Percentiles rank a stretch among this genome's conserved stretches.
Conservation (phyloP, 208 protist genomes). For the Leishmania major region DNA sequence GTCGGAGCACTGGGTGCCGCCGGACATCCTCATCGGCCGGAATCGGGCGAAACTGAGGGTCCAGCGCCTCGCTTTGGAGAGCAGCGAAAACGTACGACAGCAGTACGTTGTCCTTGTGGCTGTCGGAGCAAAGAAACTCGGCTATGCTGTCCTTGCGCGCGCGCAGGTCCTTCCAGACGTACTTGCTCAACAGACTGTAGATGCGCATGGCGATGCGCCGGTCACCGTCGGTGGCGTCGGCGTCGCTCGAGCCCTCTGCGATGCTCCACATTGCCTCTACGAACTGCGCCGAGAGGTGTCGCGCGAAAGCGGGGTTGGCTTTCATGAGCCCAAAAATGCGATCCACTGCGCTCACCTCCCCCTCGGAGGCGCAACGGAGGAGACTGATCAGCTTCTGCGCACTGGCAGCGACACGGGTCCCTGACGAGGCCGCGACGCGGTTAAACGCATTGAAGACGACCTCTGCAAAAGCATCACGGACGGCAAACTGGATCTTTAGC, state of each 20-base stretch:
- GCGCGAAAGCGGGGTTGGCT: conserved; percentile 54
- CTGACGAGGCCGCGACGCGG: conserved; percentile 52
- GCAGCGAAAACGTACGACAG: conserved; percentile 79
- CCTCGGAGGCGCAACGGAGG: conserved; percentile 71
- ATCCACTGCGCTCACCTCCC: conserved; percentile 86
- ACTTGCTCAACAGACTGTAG: conserved; percentile 83
- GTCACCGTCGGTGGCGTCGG: conserved; percentile 51
- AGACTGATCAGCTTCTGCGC: conserved; percentile 82
- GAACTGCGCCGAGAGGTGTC: conserved; percentile 70
- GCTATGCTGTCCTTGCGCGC: conserved; percentile 72
- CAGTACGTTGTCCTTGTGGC: conserved; percentile 82
- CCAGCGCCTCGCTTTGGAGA: conserved; percentile 69
- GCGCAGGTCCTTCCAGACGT: conserved; percentile 71
- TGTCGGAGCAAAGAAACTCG: conserved; percentile 58
- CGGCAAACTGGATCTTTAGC: conserved; percentile 87
- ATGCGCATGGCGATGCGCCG: conserved; percentile 86
- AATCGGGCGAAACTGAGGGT: conserved; percentile 76
- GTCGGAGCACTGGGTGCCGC: conserved; percentile 60
- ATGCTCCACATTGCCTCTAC: conserved; percentile 88
- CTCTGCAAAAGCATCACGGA: conserved; percentile 88
- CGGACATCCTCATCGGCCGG: conserved; percentile 41
- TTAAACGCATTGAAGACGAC: conserved; percentile 81
- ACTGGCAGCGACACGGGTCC: conserved; percentile 65
- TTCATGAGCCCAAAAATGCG: conserved; percentile 80
- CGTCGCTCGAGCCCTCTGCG: conserved; percentile 74